Percentiles rank a stretch among this genome's conserved stretches.
Conservation (phyloP, 177 flowering plant genomes). For the Vitis hybrid region DNA sequence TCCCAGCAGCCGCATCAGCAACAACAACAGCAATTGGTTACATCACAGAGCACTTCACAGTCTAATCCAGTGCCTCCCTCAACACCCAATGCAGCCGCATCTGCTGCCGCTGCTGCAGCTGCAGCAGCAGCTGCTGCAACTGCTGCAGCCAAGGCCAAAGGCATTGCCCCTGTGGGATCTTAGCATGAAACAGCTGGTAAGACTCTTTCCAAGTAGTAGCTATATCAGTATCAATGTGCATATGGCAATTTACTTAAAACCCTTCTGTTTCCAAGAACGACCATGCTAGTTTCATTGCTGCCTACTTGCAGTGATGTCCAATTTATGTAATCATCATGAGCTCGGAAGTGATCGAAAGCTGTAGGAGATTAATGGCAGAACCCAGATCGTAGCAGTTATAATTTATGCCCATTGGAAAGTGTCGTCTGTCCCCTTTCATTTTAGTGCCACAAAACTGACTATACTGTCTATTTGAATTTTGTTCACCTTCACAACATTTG, state of each 20-base stretch:
- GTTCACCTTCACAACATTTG: background rate
- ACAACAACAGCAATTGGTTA: slow-evolving; percentile 38
- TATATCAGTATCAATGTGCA: slow-evolving; percentile 21
- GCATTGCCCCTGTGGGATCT: slow-evolving; percentile 81
- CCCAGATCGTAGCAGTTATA: slow-evolving; percentile 11
- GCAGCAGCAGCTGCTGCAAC: slow-evolving; percentile 75
- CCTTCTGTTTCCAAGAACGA: background rate
- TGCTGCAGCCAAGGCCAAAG: slow-evolving; percentile 68
- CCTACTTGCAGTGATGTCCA: slow-evolving; percentile 5
- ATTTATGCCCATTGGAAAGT: slow-evolving; percentile 1
- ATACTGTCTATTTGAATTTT: background rate
- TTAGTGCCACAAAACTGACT: too few species aligned
- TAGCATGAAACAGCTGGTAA: slow-evolving; percentile 21
- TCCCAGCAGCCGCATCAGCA: slow-evolving; percentile 47
- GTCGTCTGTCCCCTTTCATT: background rate
- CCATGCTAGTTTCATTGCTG: background rate
- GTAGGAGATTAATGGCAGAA: slow-evolving; percentile 4
- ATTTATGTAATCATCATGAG: slow-evolving; percentile 8
- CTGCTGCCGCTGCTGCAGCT: slow-evolving; percentile 64
- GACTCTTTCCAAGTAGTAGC: background rate
- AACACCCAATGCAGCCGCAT: slow-evolving; percentile 41
- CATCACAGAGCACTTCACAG: slow-evolving; percentile 44
- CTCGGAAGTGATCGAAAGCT: slow-evolving; percentile 2
- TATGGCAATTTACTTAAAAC: slow-evolving; percentile 12
- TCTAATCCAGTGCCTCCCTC: slow-evolving; percentile 60